Conservation (phyloP, 331 rosid genomes). For the Malus hybrid region DNA sequence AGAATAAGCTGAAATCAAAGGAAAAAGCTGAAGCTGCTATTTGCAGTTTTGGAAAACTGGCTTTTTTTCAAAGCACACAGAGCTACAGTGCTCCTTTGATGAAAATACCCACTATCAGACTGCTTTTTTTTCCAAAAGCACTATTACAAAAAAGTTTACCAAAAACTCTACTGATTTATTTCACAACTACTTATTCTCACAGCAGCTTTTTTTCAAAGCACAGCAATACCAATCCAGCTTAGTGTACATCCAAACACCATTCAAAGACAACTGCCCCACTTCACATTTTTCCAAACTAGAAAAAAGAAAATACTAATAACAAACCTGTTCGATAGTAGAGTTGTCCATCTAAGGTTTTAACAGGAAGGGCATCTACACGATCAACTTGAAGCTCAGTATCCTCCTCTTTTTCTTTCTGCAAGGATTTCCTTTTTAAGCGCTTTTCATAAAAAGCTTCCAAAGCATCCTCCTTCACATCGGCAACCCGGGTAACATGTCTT, state of each 20-base stretch:
- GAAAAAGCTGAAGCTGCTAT: too few species aligned
- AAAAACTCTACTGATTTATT: too few species aligned
- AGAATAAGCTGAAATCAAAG: too few species aligned
- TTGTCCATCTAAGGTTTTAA: conserved; percentile 75
- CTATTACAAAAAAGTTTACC: too few species aligned
- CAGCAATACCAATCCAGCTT: too few species aligned
- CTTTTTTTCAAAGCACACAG: too few species aligned
- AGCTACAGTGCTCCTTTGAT: too few species aligned
- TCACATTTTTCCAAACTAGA: neutral
- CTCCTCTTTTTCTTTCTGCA: conserved; percentile 61
- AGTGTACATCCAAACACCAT: neutral
- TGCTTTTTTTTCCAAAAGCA: too few species aligned
- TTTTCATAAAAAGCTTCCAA: conserved; percentile 89
- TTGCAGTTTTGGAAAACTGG: too few species aligned
- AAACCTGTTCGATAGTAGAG: conserved; percentile 60
- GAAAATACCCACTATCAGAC: too few species aligned
- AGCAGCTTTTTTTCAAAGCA: too few species aligned
- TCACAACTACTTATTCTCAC: too few species aligned
- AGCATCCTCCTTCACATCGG: conserved; percentile 81
- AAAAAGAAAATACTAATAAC: neutral
- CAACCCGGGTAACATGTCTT: conserved; percentile 93
- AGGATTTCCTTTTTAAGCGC: conserved; percentile 50
- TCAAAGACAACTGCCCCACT: neutral
- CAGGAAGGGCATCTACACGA: conserved; percentile 84
- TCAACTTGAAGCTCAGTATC: conserved; percentile 54